These are phyloP conservation scores for Rhodosporidiobolus odoratus DNA, from an alignment of 768 basidiomycete genomes.

Conservation along the genomic window DNA sequence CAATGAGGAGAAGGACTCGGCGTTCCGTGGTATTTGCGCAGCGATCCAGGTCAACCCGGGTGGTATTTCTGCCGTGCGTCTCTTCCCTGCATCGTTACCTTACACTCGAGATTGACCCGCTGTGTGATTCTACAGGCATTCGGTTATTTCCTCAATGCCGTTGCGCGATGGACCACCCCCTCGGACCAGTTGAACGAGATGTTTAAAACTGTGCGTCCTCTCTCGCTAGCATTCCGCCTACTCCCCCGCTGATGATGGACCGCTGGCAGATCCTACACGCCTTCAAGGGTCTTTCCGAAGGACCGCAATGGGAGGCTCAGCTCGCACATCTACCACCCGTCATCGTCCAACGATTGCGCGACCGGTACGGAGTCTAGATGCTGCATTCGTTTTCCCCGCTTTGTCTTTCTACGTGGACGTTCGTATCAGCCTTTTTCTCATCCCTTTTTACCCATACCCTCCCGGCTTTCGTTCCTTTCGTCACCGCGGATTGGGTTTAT, in stretches of 20 bases:
- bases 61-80: constrained; percentile 50
- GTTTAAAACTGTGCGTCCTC: constrained; percentile 62
- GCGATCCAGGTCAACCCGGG: constrained; percentile 90
- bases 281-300: constrained; percentile 79
- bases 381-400: background rate
- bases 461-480: background rate
- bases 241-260: background rate
- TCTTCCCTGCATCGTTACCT: too few relatives aligned
- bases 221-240: background rate
- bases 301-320: constrained; percentile 74
- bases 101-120: background rate
- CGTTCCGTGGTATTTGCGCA: constrained; percentile 94
- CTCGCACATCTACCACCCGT: constrained; percentile 75
- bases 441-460: background rate
- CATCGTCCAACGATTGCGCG: constrained; percentile 77
- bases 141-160: constrained; percentile 96
- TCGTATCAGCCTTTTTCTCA: background rate
- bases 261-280: constrained; percentile 62
- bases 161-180: constrained; percentile 89
- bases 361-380: constrained; percentile 73
- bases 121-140: constrained; percentile 59
- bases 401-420: background rate
- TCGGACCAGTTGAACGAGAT: constrained; percentile 85
- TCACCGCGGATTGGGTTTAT: background rate
- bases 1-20: constrained; percentile 98